Percentiles rank a stretch among this genome's conserved stretches.
Conservation (phyloP, 139 green algal species). For the Chlamydomonas schloesseri region DNA sequence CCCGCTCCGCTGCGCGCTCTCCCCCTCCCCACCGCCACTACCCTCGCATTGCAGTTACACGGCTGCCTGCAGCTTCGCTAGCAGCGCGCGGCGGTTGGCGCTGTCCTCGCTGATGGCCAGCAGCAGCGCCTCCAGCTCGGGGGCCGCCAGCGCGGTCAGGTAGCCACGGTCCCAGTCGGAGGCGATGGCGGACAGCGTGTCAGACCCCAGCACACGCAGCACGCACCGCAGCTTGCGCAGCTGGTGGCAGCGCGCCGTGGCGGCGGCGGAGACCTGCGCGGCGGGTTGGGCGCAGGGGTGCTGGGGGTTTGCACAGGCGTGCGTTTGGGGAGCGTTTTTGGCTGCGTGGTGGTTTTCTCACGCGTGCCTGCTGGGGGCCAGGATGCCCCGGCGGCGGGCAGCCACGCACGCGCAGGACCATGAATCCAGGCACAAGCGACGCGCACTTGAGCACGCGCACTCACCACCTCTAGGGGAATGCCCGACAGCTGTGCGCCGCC, state of each 20-base stretch:
- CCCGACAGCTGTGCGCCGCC: background rate
- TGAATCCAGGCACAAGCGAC: no score
- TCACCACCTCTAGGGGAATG: slow-evolving; percentile 20
- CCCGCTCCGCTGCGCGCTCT: background rate
- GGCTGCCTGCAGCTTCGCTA: background rate
- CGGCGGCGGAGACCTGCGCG: background rate
- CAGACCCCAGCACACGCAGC: background rate
- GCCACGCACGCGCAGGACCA: no score
- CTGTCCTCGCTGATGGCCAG: slow-evolving; percentile 26
- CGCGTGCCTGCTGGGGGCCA: no score
- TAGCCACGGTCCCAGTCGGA: slow-evolving; percentile 7
- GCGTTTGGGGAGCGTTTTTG: no score
- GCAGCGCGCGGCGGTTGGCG: slow-evolving; percentile 1
- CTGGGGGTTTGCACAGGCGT: no score
- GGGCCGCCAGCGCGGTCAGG: background rate
- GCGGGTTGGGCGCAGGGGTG: no score
- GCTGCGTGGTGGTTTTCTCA: no score
- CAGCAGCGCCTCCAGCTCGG: slow-evolving; percentile 27
- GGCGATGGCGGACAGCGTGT: background rate
- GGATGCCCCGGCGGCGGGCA: no score
- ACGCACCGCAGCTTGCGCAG: slow-evolving; percentile 22
- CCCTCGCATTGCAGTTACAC: background rate
- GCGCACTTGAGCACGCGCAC: no score
- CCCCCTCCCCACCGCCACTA: background rate
- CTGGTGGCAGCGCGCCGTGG: background rate